Evolutionary conservation across 306 rosid genomes (phyloP), one percentile per base, ranked within the genome.

Genomic region (Dalbergia cochinchinensis): DNA sequence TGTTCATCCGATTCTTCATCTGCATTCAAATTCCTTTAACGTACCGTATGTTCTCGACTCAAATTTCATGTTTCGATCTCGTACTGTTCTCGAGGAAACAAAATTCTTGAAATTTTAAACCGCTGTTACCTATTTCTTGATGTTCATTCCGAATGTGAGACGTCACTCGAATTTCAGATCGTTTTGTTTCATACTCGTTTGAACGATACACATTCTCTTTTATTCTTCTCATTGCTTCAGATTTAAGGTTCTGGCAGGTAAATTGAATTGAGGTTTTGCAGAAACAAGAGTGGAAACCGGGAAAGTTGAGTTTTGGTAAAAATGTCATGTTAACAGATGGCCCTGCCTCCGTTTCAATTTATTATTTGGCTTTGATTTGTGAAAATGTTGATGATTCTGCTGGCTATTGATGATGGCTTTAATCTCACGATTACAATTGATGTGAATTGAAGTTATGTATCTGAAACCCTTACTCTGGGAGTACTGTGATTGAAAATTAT

Each of bases 61-160:
- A n/a, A n/a, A n/a, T n/a, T n/a, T n/a, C 33, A 3, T 31, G 47
- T 64, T 11, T 42, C 41, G 44, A 72, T 58, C 71, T 20, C 65
- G 9, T 6, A 10, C 63, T 65, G 60, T 48, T 85, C 45, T 50
- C 26, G 19, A 33, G 51, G 13, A 39, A 41, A 67, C 2, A 48
- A 70, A 18, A 12, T 72, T 61, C 80, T 48, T 82, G 66, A 64
- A 65, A 54, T 59, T 79, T 63, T 33, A 20, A 69, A 83, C 80
- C 16, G 44, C 39, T 39, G 44, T 34, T 62, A 19, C 10, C 35
- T 48, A 15, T 14, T 14, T 57, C 22, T 20, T 54, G 68, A 51
- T 76, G 58, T 79, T 69, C 74, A n/a, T 58, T 65, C 70, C n/a
- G 13, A 78, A 68, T 12, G 51, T 31, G 45, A 31, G 63, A 45